Percentiles rank a stretch among this genome's conserved stretches.
These are phyloP conservation scores for Podila horticola DNA, from an alignment of 192 early-diverging fungal species.

Conservation along the genomic window DNA sequence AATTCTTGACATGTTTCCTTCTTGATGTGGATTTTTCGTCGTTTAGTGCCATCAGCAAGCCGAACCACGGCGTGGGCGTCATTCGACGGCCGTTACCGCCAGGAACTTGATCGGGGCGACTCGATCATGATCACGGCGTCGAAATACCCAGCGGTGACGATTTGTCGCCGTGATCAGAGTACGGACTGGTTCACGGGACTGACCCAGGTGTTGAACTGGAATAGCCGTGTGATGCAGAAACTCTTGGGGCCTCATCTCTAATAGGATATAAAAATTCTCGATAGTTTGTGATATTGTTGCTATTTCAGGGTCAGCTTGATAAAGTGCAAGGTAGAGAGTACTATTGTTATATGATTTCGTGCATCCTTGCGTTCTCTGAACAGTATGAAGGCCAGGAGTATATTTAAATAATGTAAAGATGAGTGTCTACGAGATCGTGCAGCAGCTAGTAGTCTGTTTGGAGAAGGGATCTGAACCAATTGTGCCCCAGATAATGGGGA, in stretches of 20 bases:
- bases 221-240: conserved; percentile 88
- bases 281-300: too few relatives aligned
- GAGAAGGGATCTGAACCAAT: not conserved
- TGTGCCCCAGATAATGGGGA: not conserved
- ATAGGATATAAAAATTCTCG: too few relatives aligned
- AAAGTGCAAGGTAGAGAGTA: too few relatives aligned
- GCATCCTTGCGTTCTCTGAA: too few relatives aligned
- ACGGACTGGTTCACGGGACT: conserved; percentile 92
- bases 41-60: conserved; percentile 34
- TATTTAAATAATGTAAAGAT: not conserved
- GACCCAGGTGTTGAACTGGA: conserved; percentile 89
- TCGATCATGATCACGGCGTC: conserved; percentile 85
- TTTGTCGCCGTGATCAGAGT: conserved; percentile 73
- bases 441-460: not conserved
- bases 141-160: conserved; percentile 85
- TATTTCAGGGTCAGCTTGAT: too few relatives aligned
- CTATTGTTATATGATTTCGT: too few relatives aligned
- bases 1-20: conserved; percentile 43
- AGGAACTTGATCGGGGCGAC: conserved; percentile 83
- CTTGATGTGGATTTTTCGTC: not conserved
- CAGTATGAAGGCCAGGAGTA: too few relatives aligned
- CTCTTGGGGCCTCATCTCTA: conserved; percentile 61
- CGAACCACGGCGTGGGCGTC: conserved; percentile 88
- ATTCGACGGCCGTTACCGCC: conserved; percentile 92
- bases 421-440: not conserved